Evolutionary conservation across 345 rosid genomes (phyloP).

Genomic region (Carallia pectinifolia): DNA sequence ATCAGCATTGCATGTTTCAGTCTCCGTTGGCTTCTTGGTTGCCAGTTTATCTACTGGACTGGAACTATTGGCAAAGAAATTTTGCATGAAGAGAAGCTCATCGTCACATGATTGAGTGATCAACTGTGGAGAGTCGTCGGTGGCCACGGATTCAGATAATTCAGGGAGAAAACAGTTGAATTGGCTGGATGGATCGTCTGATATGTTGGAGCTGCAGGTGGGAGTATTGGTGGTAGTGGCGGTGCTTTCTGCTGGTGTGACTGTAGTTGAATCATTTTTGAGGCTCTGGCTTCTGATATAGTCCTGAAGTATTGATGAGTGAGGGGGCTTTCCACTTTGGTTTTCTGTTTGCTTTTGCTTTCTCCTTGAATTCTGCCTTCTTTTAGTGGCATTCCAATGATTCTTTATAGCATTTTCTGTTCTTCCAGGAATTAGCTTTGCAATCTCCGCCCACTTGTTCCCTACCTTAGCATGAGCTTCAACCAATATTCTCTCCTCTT

Average conservation of each 20-base stretch:
- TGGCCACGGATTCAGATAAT: constrained; percentile 26
- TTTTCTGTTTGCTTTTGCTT: constrained; percentile 45
- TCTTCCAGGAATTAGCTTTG: constrained; percentile 76
- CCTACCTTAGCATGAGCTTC: constrained; percentile 75
- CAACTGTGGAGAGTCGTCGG: constrained; percentile 30
- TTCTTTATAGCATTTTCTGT: constrained; percentile 90
- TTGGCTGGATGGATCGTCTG: constrained; percentile 33
- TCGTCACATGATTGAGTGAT: constrained; percentile 49
- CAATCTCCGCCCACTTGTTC: constrained; percentile 95
- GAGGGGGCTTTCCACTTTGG: constrained; percentile 35
- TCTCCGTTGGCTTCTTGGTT: constrained; percentile 9
- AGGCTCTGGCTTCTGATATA: constrained; percentile 61
- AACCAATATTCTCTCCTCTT: constrained; percentile 73
- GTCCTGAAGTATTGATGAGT: constrained; percentile 73
- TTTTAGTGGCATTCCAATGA: constrained; percentile 92
- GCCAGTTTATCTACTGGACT: constrained; percentile 21
- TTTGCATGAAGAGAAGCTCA: constrained; percentile 65
- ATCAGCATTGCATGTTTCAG: background rate
- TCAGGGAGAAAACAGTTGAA: constrained; percentile 37
- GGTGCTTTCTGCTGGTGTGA: constrained; percentile 15
- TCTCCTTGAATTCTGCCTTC: constrained; percentile 74
- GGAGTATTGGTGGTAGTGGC: constrained; percentile 25
- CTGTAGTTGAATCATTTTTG: constrained; percentile 11
- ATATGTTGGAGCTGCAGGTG: constrained; percentile 26
- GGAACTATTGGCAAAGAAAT: constrained; percentile 40